These are phyloP conservation scores for Fusarium duplospermum DNA, from an alignment of 2,329 filamentous ascomycete species.

Conservation along the genomic window DNA sequence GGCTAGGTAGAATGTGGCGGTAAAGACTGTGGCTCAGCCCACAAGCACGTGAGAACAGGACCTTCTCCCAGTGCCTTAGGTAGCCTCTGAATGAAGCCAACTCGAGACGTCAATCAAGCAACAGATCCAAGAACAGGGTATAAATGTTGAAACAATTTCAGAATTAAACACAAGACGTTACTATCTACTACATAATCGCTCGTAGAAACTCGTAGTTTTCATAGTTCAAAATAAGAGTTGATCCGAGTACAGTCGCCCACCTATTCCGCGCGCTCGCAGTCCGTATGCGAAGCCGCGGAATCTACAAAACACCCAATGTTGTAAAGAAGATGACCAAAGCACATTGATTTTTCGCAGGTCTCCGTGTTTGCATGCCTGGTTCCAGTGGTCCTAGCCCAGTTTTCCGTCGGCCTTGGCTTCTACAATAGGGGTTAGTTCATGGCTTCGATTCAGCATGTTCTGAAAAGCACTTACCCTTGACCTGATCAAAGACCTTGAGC, in stretches of 20 bases:
- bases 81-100: too few species aligned
- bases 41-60: background rate
- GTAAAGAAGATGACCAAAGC: slow-evolving; percentile 9
- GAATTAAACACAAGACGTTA: slow-evolving; percentile 20
- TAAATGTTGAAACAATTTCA: background rate
- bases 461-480: slow-evolving; percentile 70
- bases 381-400: slow-evolving; percentile 57
- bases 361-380: slow-evolving; percentile 19
- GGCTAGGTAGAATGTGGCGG: slow-evolving; percentile 8
- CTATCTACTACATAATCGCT: slow-evolving; percentile 28
- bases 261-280: slow-evolving; percentile 5
- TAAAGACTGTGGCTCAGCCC: background rate
- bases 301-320: slow-evolving; percentile 7
- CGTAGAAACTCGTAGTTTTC: slow-evolving; percentile 15
- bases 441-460: background rate
- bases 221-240: slow-evolving; percentile 23
- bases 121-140: background rate
- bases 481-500: slow-evolving; percentile 99
- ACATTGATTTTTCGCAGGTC: slow-evolving; percentile 13
- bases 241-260: slow-evolving; percentile 9
- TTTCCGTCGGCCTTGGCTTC: slow-evolving; percentile 82
- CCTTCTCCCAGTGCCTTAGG: too few species aligned
- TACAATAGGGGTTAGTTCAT: slow-evolving; percentile 47
- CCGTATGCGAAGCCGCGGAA: slow-evolving; percentile 13
- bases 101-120: background rate